Conservation (phyloP, 306 rosid genomes). For the Ochetophila trinervis region DNA sequence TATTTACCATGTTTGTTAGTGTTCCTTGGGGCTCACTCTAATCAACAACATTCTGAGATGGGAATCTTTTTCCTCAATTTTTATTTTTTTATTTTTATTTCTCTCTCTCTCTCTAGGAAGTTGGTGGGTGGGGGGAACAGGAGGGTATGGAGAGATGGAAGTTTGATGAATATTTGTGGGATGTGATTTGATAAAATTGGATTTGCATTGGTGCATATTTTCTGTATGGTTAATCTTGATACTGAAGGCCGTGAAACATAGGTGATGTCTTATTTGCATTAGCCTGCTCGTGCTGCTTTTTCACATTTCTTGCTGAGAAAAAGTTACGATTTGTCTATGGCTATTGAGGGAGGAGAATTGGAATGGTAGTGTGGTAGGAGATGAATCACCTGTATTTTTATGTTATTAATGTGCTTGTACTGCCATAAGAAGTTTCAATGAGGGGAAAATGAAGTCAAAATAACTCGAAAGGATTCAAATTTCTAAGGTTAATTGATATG, state of each 20-base stretch:
- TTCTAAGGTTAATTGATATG: neutral
- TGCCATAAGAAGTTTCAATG: neutral
- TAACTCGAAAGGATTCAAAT: neutral
- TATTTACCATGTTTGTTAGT: too few species aligned
- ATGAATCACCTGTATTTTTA: neutral
- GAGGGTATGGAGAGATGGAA: too few species aligned
- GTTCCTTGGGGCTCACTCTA: too few species aligned
- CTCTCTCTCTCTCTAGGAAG: too few species aligned
- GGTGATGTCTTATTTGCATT: neutral
- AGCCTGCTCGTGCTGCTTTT: neutral
- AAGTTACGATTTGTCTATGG: neutral
- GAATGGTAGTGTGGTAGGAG: neutral
- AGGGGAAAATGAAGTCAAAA: neutral
- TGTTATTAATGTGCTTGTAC: neutral
- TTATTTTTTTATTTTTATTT: too few species aligned
- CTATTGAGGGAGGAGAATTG: neutral
- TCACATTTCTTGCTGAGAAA: neutral
- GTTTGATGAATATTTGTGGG: too few species aligned
- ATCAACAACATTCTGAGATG: too few species aligned
- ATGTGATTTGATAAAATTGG: too few species aligned
- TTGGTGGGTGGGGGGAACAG: too few species aligned
- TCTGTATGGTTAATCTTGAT: neutral
- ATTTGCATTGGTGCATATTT: neutral
- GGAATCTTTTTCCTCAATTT: too few species aligned
- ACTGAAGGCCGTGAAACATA: neutral